Conservation (phyloP, 2,329 filamentous ascomycete species). For the Colletotrichum camelliae region DNA sequence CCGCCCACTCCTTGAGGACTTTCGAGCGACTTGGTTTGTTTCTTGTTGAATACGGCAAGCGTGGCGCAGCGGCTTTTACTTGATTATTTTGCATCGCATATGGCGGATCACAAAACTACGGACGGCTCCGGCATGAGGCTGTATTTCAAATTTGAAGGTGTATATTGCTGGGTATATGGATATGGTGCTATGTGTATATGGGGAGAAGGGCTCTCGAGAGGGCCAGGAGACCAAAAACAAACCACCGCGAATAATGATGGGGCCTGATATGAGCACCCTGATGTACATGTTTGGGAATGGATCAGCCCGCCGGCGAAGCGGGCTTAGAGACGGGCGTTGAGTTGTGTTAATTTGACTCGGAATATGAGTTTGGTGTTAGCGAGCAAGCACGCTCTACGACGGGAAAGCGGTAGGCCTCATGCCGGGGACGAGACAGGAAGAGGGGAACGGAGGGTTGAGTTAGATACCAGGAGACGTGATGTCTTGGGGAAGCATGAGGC, state of each 20-base stretch:
- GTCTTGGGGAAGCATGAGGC: constrained; percentile 3
- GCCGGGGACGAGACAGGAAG: not conserved
- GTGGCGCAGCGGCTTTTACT: constrained; percentile 7
- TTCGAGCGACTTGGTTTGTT: not conserved
- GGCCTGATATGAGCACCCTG: not conserved
- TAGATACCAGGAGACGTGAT: not conserved
- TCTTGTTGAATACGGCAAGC: constrained; percentile 10
- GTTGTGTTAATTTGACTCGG: not conserved
- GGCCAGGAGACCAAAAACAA: not conserved
- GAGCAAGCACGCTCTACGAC: not conserved
- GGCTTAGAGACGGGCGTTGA: not conserved
- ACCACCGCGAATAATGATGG: not conserved
- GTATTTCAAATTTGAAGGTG: not conserved
- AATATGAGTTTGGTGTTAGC: not conserved
- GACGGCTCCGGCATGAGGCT: constrained; percentile 1
- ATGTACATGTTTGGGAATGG: not conserved
- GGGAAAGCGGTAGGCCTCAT: constrained; percentile 1
- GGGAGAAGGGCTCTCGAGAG: not conserved
- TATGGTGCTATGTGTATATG: not conserved
- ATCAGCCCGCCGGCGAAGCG: not conserved
- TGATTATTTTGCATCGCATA: constrained; percentile 10
- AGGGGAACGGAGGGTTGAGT: not conserved
- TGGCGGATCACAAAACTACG: constrained; percentile 8
- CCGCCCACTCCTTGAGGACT: not conserved
- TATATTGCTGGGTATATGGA: not conserved